These are phyloP conservation scores for Raddia guianensis DNA, from an alignment of 176 grass and related monocot genomes.

Conservation along the genomic window DNA sequence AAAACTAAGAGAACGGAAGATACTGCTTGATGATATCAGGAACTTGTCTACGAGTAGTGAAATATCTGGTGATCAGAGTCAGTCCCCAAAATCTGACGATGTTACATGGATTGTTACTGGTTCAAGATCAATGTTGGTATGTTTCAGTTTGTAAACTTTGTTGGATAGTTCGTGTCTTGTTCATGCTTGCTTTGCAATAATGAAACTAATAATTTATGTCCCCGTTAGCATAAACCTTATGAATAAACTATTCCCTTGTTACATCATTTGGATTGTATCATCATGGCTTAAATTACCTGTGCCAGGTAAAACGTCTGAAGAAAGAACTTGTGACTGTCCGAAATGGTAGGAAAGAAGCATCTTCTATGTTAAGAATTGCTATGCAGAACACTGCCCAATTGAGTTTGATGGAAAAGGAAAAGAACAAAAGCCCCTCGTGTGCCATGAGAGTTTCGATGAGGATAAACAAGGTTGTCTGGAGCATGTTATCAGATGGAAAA, in stretches of 20 bases:
- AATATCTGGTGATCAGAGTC: conserved; percentile 49
- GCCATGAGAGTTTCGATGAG: conserved; percentile 85
- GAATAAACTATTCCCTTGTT: conserved; percentile 15
- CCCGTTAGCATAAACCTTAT: conserved; percentile 24
- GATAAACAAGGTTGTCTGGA: conserved; percentile 86
- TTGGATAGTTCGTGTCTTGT: conserved; percentile 18
- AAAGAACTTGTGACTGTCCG: conserved; percentile 61
- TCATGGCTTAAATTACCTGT: conserved; percentile 43
- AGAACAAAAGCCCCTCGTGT: conserved; percentile 98
- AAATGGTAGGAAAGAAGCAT: conserved; percentile 76
- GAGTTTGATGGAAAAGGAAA: conserved; percentile 90
- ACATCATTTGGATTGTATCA: conserved; percentile 14
- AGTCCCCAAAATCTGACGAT: conserved; percentile 57
- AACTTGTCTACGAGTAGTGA: conserved; percentile 50
- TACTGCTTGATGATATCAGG: conserved; percentile 90
- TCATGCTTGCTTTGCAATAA: conserved; percentile 23
- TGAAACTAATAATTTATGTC: conserved; percentile 26
- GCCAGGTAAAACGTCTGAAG: conserved; percentile 79
- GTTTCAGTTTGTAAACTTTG: conserved; percentile 35
- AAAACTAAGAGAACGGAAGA: conserved; percentile 74
- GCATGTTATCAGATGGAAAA: conserved; percentile 97
- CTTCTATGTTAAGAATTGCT: conserved; percentile 65
- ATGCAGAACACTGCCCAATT: conserved; percentile 85
- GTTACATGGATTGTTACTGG: conserved; percentile 64
- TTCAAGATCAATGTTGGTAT: conserved; percentile 73